Conservation (phyloP, 2,329 filamentous ascomycete species). For the Fusarium redolens region DNA sequence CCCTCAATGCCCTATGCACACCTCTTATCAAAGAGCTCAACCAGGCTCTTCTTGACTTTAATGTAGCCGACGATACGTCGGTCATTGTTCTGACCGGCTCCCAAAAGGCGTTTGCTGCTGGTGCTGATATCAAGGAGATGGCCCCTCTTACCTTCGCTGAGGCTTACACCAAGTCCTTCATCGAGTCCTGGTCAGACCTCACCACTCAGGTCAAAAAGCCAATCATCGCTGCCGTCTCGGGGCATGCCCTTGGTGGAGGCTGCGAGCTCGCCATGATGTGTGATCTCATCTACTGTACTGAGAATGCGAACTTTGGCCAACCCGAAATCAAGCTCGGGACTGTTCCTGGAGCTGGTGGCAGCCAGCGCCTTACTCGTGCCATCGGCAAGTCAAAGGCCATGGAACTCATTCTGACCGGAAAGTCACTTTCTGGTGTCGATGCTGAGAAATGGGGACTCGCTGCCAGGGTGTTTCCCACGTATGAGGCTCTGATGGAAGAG, state of each 20-base stretch:
- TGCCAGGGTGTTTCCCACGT: conserved; percentile 80
- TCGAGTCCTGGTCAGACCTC: conserved; percentile 92
- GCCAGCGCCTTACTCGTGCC: conserved; percentile 85
- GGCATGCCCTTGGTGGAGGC: conserved; percentile 92
- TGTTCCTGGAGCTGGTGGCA: conserved; percentile 91
- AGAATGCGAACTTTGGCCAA: conserved; percentile 90
- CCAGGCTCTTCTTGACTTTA: conserved; percentile 76
- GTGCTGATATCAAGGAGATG: conserved; percentile 99
- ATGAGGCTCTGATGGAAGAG: conserved; percentile 85
- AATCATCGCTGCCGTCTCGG: conserved; percentile 92
- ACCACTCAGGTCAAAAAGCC: conserved; percentile 90
- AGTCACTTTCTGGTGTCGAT: conserved; percentile 84
- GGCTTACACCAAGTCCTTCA: conserved; percentile 91
- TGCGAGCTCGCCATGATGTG: conserved; percentile 99
- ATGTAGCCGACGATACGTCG: conserved; percentile 74
- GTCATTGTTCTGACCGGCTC: conserved; percentile 90
- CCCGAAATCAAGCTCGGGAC: conserved; percentile 96
- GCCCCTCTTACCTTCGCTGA: conserved; percentile 87
- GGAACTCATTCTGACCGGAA: conserved; percentile 90
- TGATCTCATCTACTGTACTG: conserved; percentile 92
- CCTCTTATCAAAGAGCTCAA: conserved; percentile 93
- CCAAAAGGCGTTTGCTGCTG: conserved; percentile 90
- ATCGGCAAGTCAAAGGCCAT: conserved; percentile 88
- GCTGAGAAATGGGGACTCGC: conserved; percentile 93
- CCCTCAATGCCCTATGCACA: conserved; percentile 91